Base-by-base conservation (phyloP, 305 asterid species). In the Plantago coronopus region DNA sequence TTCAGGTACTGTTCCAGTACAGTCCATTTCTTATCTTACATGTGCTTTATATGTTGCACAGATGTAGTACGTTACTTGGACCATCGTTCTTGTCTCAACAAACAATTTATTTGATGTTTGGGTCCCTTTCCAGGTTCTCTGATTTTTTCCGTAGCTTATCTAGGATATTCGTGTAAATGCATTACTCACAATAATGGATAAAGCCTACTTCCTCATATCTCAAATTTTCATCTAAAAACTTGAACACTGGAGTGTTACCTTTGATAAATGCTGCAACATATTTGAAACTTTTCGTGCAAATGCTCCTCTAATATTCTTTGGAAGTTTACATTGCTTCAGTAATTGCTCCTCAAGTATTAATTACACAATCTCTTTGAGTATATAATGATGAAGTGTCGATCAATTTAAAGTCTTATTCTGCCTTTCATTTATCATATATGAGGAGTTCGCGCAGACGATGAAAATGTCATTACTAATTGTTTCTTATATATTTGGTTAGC, bases 1-100 rank as follows among this genome's bases (percentile, higher is more conserved):
- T 94, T 72, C 97, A 94, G 97, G 99, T 94, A 80, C 50, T 76
- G 62, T 47, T 59, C 59, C 54, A 53, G 54, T 54, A 45, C 59
- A 45, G 62, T 63, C 43, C 57, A 20, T 31, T 42, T 42, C 3
- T 40, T 14, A 44, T 47, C 48, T 62, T 62, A 55, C 54, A 19
- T 19, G 50, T 59, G 69, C 66, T 65, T n/a, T 40, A 17, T 19
- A 64, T 54, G 62, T 44, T 47, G 63, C 44, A 60, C 10, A 11
- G 43, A 48, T 23, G 25, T 29, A 51, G 51, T 51, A 57, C 34
- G 51, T 58, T 54, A 65, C 56, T 49, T 44, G 51, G 54, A 51
- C 37, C 23, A 43, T 49, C 48, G 10, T 58, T 18, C 29, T 42
- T 61, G 20, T 23, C 15, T 49, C 42, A 31, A 49, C 44, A 31